phyloP scores from a whole-genome alignment of 768 basidiomycete genomes.

The Termitomyces sp. region DNA sequence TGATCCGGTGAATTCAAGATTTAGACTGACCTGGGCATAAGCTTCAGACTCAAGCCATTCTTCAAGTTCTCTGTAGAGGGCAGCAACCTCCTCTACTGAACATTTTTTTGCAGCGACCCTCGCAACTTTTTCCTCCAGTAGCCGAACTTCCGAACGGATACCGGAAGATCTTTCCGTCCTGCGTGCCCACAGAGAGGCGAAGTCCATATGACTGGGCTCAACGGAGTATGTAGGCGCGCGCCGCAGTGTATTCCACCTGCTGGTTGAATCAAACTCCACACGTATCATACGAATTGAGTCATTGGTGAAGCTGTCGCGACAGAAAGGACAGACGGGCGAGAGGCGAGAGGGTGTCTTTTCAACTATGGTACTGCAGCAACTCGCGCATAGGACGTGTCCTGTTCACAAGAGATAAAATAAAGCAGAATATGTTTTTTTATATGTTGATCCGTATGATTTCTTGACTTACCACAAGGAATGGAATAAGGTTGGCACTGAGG shows the following conservation, averaged over 20 bases:
- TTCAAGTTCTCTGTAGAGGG: conserved; percentile 73
- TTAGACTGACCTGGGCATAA: conserved; percentile 56
- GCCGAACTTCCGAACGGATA: conserved; percentile 49
- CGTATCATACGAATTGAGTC: conserved; percentile 72
- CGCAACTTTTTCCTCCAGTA: conserved; percentile 73
- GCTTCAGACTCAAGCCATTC: conserved; percentile 63
- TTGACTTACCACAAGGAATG: conserved; percentile 68
- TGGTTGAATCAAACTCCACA: conserved; percentile 59
- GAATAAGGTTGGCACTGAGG: conserved; percentile 69
- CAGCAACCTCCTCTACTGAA: conserved; percentile 79
- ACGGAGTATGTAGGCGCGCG: conserved; percentile 34
- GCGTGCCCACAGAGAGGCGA: conserved; percentile 34
- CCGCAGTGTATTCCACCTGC: conserved; percentile 65
- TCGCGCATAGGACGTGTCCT: conserved; percentile 80
- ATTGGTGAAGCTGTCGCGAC: conserved; percentile 66
- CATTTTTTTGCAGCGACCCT: conserved; percentile 80
- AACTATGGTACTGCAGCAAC: conserved; percentile 74
- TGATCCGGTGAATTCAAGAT: conserved; percentile 4
- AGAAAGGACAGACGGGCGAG: conserved; percentile 78
- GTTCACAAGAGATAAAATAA: conserved; percentile 14
- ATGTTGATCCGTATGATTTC: conserved; percentile 15
- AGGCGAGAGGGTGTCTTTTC: conserved; percentile 72
- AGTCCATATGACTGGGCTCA: conserved; percentile 41
- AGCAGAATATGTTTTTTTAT: conserved; percentile 20
- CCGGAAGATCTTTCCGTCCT: conserved; percentile 40